Conservation (phyloP, 2,329 filamentous ascomycete species). For the Chaetomiaceae sp. region DNA sequence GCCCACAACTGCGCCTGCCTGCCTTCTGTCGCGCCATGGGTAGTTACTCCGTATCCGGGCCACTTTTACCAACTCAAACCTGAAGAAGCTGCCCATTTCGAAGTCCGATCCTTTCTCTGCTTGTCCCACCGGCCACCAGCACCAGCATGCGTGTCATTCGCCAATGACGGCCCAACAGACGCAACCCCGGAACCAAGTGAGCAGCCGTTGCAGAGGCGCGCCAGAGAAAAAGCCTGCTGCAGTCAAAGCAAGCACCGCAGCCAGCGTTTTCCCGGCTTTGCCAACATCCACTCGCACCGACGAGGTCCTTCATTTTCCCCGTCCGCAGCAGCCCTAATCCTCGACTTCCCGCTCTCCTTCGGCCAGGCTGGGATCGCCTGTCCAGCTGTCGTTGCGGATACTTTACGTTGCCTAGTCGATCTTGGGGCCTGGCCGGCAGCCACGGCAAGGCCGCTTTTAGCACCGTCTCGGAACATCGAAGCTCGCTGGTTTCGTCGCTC, state of each 20-base stretch:
- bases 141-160: constrained; percentile 12
- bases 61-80: constrained; percentile 2
- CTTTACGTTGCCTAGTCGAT: not conserved
- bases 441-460: constrained; percentile 19
- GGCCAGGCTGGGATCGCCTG: constrained; percentile 7
- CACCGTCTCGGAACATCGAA: constrained; percentile 8
- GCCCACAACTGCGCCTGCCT: constrained; percentile 7
- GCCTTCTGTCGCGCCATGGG: constrained; percentile 6
- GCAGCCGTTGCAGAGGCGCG: not conserved
- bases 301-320: constrained; percentile 8
- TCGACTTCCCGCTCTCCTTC: constrained; percentile 6
- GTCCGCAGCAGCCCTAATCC: constrained; percentile 9
- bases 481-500: constrained; percentile 6
- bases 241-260: constrained; percentile 12
- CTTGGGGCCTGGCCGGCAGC: constrained; percentile 5
- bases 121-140: constrained; percentile 8
- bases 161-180: constrained; percentile 14
- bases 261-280: constrained; percentile 15
- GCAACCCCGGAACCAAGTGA: not conserved
- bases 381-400: constrained; percentile 2
- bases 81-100: constrained; percentile 1
- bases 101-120: not conserved
- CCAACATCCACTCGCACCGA: constrained; percentile 17
- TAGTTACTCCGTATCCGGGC: constrained; percentile 13
- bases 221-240: not conserved